Evolutionary conservation across 129 eudicot genomes (phyloP).

Genomic region (Sambucus nigra): DNA sequence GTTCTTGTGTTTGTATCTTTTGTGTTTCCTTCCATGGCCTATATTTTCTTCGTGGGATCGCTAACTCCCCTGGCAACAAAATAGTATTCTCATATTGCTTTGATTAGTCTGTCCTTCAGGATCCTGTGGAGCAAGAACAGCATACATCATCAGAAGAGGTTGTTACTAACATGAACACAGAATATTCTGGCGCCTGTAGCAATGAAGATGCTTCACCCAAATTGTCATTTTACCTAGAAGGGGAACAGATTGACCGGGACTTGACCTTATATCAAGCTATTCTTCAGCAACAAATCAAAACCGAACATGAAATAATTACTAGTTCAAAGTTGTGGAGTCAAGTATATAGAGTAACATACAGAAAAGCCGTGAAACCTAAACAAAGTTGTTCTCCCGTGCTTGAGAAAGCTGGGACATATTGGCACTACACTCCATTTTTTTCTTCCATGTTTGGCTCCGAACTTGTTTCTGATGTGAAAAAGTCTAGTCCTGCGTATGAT

Average conservation of each 20-base stretch:
- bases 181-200: slow-evolving; percentile 17
- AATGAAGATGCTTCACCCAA: slow-evolving; percentile 26
- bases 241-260: slow-evolving; percentile 32
- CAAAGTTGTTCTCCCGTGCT: slow-evolving; percentile 10
- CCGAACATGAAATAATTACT: slow-evolving; percentile 26
- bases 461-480: slow-evolving; percentile 32
- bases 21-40: not conserved
- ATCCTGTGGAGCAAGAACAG: slow-evolving; percentile 28
- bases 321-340: slow-evolving; percentile 49
- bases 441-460: slow-evolving; percentile 23
- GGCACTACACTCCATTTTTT: slow-evolving; percentile 23
- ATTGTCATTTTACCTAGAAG: slow-evolving; percentile 60
- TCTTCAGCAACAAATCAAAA: slow-evolving; percentile 36
- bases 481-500: slow-evolving; percentile 46
- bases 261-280: slow-evolving; percentile 71
- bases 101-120: slow-evolving; percentile 29
- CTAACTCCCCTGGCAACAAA: not conserved
- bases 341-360: slow-evolving; percentile 52
- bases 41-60: not conserved
- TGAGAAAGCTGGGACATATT: slow-evolving; percentile 6
- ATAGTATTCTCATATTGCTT: slow-evolving; percentile 2
- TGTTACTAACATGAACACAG: slow-evolving; percentile 14
- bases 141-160: slow-evolving; percentile 26
- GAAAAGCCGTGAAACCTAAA: slow-evolving; percentile 18
- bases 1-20: not conserved